These are phyloP conservation scores for Amanita rimosa DNA, from an alignment of 768 basidiomycete species.

Conservation along the genomic window DNA sequence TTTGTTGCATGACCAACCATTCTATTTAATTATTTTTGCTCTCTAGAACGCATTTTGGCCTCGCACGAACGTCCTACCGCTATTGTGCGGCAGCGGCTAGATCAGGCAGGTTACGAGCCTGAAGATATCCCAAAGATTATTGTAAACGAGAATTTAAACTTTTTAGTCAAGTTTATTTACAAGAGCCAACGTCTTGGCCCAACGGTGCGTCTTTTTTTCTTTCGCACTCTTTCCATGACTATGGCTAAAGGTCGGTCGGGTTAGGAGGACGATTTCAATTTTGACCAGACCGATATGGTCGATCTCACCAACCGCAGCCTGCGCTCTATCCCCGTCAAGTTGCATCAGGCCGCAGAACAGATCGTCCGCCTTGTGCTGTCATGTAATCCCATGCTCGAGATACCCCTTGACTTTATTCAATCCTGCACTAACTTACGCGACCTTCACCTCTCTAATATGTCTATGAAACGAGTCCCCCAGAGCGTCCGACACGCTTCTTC, in stretches of 20 bases:
- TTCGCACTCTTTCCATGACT: too few relatives aligned
- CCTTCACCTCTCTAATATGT: conserved; percentile 82
- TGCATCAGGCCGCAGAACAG: conserved; percentile 75
- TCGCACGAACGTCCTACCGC: conserved; percentile 75
- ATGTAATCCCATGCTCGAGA: conserved; percentile 91
- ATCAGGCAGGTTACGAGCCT: conserved; percentile 82
- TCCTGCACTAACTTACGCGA: conserved; percentile 76
- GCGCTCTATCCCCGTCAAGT: conserved; percentile 77
- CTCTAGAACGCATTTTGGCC: conserved; percentile 70
- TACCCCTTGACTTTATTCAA: conserved; percentile 94
- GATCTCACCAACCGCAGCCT: conserved; percentile 76
- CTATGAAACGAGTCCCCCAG: conserved; percentile 86
- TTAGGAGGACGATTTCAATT: conserved; percentile 64
- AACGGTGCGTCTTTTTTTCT: neutral
- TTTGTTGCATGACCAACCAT: too few relatives aligned
- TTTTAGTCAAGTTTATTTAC: conserved; percentile 85
- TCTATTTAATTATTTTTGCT: too few relatives aligned
- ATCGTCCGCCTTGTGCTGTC: conserved; percentile 84
- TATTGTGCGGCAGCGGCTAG: conserved; percentile 72
- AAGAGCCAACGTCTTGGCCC: conserved; percentile 58
- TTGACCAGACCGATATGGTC: conserved; percentile 65
- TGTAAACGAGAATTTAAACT: conserved; percentile 68
- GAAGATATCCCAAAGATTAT: conserved; percentile 72
- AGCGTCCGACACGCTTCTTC: conserved; percentile 66
- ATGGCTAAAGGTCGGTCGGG: too few relatives aligned